These are phyloP conservation scores for Hyaloscypha variabilis DNA, from an alignment of 495 filamentous ascomycete species.

Conservation along the genomic window DNA sequence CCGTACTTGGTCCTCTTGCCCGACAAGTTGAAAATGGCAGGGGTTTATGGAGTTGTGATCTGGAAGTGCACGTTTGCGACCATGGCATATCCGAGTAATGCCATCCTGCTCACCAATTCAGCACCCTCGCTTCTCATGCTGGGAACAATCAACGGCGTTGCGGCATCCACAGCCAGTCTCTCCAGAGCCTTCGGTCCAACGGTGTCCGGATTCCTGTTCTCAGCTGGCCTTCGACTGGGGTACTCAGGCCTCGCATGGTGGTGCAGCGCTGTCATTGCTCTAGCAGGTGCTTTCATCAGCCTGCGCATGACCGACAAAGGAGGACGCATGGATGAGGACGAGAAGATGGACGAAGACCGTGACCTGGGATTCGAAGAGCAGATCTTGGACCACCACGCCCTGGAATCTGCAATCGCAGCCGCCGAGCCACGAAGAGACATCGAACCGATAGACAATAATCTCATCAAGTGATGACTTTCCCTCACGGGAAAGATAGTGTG, in stretches of 20 bases:
- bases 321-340: conserved; percentile 43
- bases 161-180: conserved; percentile 86
- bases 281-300: conserved; percentile 65
- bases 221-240: conserved; percentile 74
- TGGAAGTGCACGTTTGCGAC: conserved; percentile 89
- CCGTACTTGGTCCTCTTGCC: conserved; percentile 91
- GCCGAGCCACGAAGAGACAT: conserved; percentile 19
- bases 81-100: conserved; percentile 83
- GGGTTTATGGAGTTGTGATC: conserved; percentile 73
- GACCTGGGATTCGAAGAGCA: conserved; percentile 27
- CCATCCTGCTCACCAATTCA: conserved; percentile 83
- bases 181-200: conserved; percentile 87
- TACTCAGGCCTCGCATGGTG: conserved; percentile 92
- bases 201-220: conserved; percentile 82
- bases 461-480: conserved; percentile 19
- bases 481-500: conserved; percentile 16
- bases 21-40: conserved; percentile 64
- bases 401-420: conserved; percentile 26
- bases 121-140: conserved; percentile 79
- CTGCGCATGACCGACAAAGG: conserved; percentile 50
- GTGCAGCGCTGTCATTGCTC: conserved; percentile 75
- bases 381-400: conserved; percentile 26
- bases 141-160: conserved; percentile 90
- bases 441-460: conserved; percentile 14
- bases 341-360: conserved; percentile 28